These are phyloP conservation scores for Saccharum spontaneum DNA, from an alignment of 176 grass and related monocot species.

Conservation along the genomic window DNA sequence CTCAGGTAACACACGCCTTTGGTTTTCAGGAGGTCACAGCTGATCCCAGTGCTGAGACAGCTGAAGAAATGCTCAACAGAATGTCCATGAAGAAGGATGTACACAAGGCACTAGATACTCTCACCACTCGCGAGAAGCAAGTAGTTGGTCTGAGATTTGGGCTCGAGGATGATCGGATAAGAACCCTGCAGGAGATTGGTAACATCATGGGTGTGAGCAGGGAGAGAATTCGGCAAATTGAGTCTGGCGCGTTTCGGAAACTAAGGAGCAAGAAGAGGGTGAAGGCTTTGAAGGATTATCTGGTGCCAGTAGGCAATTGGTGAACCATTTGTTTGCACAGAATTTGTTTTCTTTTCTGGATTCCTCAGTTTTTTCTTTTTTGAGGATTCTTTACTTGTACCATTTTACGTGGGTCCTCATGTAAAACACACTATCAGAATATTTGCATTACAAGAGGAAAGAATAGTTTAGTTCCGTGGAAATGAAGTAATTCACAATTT, in stretches of 20 bases:
- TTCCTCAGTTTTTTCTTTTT: conserved; percentile 11
- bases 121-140: conserved; percentile 58
- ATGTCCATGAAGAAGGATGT: conserved; percentile 70
- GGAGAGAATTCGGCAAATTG: conserved; percentile 87
- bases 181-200: conserved; percentile 90
- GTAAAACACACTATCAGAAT: conserved; percentile 4
- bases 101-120: conserved; percentile 60
- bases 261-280: conserved; percentile 56
- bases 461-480: neutral
- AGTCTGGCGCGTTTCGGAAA: conserved; percentile 71
- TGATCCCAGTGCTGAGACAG: conserved; percentile 67
- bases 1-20: neutral
- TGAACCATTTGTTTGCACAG: conserved; percentile 25
- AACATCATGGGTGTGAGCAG: conserved; percentile 76
- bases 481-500: conserved; percentile 1
- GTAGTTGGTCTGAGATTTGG: conserved; percentile 76
- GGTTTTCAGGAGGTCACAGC: conserved; percentile 78
- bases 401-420: neutral
- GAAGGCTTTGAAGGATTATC: conserved; percentile 51
- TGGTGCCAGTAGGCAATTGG: conserved; percentile 56
- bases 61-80: conserved; percentile 77
- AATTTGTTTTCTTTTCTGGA: neutral
- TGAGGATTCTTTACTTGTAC: conserved; percentile 34
- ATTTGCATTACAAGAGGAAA: neutral
- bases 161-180: conserved; percentile 63